These are phyloP conservation scores for Osmozyma mogii DNA, from an alignment of 805 yeast genomes.

Conservation along the genomic window DNA sequence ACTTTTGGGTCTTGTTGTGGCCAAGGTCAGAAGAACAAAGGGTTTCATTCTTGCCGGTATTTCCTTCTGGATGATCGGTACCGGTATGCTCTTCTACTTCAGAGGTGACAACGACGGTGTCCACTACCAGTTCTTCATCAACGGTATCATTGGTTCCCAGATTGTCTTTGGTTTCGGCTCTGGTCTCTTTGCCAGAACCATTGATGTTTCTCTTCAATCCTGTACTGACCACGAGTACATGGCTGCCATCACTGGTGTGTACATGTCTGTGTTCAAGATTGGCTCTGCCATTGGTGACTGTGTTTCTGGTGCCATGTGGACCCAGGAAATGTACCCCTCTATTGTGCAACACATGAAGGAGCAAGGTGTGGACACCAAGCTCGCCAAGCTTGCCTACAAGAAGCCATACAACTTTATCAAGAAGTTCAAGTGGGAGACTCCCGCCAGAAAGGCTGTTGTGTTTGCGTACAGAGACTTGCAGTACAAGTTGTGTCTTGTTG, in stretches of 20 bases:
- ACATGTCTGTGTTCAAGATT: conserved; percentile 10
- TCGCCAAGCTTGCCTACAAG: conserved; percentile 6
- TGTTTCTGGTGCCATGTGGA: conserved; percentile 17
- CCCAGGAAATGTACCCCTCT: conserved; percentile 6
- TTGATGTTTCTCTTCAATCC: conserved; percentile 11
- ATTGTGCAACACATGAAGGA: neutral
- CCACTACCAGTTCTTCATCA: conserved; percentile 16
- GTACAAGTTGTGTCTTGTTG: conserved; percentile 3
- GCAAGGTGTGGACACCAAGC: conserved; percentile 23
- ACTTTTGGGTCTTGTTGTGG: conserved; percentile 11
- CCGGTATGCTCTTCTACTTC: conserved; percentile 52
- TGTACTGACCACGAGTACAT: conserved; percentile 13
- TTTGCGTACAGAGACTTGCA: conserved; percentile 42
- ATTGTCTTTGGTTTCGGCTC: conserved; percentile 15
- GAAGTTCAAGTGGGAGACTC: conserved; percentile 11
- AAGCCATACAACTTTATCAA: conserved; percentile 8
- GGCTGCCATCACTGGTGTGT: conserved; percentile 12
- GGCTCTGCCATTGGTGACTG: conserved; percentile 16
- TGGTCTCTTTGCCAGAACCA: conserved; percentile 13
- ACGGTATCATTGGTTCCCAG: conserved; percentile 17
- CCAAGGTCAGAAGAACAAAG: conserved; percentile 4
- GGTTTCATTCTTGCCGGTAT: conserved; percentile 3
- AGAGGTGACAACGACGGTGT: conserved; percentile 42
- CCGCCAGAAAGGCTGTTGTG: conserved; percentile 33
- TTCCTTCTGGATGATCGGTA: conserved; percentile 47